These are phyloP conservation scores for Chaetomiaceae sp. DNA, from an alignment of 2,329 filamentous ascomycete genomes.

Conservation along the genomic window DNA sequence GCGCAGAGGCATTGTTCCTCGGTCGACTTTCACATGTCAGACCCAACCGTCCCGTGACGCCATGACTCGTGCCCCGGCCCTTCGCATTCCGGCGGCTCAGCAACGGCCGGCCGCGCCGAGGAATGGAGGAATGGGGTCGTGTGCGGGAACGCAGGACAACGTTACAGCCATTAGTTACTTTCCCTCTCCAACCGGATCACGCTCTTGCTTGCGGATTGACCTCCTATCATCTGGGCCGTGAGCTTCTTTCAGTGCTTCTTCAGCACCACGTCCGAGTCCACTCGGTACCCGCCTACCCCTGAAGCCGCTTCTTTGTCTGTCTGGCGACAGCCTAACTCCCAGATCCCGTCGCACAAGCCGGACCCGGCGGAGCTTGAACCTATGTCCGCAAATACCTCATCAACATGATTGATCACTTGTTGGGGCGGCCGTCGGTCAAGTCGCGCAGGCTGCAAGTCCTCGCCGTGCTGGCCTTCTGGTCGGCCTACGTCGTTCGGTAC, in stretches of 20 bases:
- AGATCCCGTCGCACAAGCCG: background rate
- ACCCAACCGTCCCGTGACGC: slow-evolving; percentile 14
- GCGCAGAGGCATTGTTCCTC: background rate
- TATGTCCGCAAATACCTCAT: background rate
- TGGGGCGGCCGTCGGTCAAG: slow-evolving; percentile 83
- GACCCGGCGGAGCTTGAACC: background rate
- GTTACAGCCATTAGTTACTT: too few relatives aligned
- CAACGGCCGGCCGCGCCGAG: too few relatives aligned
- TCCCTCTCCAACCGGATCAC: too few relatives aligned
- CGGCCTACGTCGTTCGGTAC: slow-evolving; percentile 71
- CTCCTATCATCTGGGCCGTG: too few relatives aligned
- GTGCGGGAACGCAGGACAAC: too few relatives aligned
- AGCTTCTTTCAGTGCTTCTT: too few relatives aligned
- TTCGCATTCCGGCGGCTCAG: too few relatives aligned
- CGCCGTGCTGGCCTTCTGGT: slow-evolving; percentile 87
- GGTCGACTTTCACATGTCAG: slow-evolving; percentile 17
- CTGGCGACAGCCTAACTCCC: background rate
- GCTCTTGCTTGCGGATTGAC: too few relatives aligned
- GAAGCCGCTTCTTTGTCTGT: background rate
- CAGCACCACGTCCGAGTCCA: too few relatives aligned
- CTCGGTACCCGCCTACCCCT: too few relatives aligned
- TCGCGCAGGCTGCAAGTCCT: slow-evolving; percentile 91
- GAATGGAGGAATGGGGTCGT: too few relatives aligned
- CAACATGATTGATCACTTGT: slow-evolving; percentile 73
- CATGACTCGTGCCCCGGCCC: slow-evolving; percentile 19